A percentile compares a stretch with the other conserved stretches of the same genome.
These are phyloP conservation scores for Crithidia expoeki DNA, from an alignment of 208 protist species.

Conservation along the genomic window DNA sequence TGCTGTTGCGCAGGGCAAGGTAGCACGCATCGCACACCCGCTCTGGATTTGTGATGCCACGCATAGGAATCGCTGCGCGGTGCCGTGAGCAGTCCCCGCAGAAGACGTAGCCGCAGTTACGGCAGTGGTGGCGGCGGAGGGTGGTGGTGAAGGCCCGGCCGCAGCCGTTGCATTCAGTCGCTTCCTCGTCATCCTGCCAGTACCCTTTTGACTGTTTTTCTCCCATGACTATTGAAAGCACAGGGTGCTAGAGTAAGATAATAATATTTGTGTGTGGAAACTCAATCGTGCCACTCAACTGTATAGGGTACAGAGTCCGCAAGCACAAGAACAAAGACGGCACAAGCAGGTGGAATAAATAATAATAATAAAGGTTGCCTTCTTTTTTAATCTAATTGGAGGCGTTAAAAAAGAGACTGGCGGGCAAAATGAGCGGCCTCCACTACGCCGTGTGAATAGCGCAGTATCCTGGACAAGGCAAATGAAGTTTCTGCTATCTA, in stretches of 20 bases:
- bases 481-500: too few species aligned
- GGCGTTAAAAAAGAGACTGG: too few species aligned
- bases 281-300: not conserved
- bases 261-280: not conserved
- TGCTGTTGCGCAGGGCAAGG: conserved; percentile 43
- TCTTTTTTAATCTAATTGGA: not conserved
- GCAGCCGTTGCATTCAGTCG: conserved; percentile 80
- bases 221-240: conserved; percentile 44
- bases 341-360: not conserved
- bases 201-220: conserved; percentile 66
- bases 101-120: conserved; percentile 94
- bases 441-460: too few species aligned
- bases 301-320: not conserved
- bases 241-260: too few species aligned
- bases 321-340: not conserved
- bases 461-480: too few species aligned
- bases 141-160: conserved; percentile 66
- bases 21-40: conserved; percentile 84
- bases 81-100: conserved; percentile 85
- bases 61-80: conserved; percentile 52
- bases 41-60: conserved; percentile 50
- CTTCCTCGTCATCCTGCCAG: conserved; percentile 91
- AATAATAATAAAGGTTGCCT: not conserved
- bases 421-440: too few species aligned
- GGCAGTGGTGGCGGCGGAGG: conserved; percentile 92